These are phyloP conservation scores for Elasticomyces elasticus DNA, from an alignment of 495 filamentous ascomycete genomes.

Conservation along the genomic window DNA sequence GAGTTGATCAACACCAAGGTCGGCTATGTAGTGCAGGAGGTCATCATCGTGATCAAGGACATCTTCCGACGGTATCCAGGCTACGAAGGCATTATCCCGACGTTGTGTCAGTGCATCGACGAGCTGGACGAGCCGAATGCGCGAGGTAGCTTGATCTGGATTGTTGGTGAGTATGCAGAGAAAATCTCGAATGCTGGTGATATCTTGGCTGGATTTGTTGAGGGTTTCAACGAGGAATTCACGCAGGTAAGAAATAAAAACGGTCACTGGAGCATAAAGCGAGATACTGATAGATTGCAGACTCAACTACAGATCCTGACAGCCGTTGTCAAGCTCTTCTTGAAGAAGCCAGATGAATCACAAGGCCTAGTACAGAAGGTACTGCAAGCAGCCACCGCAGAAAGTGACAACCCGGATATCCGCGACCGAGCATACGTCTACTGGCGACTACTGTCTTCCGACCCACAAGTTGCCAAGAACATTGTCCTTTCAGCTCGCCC, in stretches of 20 bases:
- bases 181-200: constrained; percentile 97
- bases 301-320: constrained; percentile 93
- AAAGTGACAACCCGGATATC: constrained; percentile 95
- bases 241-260: constrained; percentile 47
- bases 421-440: constrained; percentile 96
- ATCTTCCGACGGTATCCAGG: constrained; percentile 97
- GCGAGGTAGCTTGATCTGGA: constrained; percentile 89
- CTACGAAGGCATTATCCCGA: constrained; percentile 95
- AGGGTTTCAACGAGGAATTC: constrained; percentile 87
- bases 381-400: constrained; percentile 78
- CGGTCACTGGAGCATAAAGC: neutral
- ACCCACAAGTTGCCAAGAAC: constrained; percentile 76
- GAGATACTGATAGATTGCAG: constrained; percentile 34
- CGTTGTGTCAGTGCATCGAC: constrained; percentile 91
- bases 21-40: constrained; percentile 98
- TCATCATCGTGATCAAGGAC: constrained; percentile 95
- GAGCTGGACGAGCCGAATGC: constrained; percentile 93
- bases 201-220: constrained; percentile 75
- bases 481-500: constrained; percentile 92
- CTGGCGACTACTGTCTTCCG: constrained; percentile 92
- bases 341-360: constrained; percentile 82
- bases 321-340: constrained; percentile 90
- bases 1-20: constrained; percentile 95
- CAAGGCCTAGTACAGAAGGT: constrained; percentile 90
- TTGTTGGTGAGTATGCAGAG: constrained; percentile 96